Percentiles rank a stretch among this genome's conserved stretches.
These are phyloP conservation scores for Pseudogymnoascus destructans DNA, from an alignment of 2,329 filamentous ascomycete species.

Conservation along the genomic window DNA sequence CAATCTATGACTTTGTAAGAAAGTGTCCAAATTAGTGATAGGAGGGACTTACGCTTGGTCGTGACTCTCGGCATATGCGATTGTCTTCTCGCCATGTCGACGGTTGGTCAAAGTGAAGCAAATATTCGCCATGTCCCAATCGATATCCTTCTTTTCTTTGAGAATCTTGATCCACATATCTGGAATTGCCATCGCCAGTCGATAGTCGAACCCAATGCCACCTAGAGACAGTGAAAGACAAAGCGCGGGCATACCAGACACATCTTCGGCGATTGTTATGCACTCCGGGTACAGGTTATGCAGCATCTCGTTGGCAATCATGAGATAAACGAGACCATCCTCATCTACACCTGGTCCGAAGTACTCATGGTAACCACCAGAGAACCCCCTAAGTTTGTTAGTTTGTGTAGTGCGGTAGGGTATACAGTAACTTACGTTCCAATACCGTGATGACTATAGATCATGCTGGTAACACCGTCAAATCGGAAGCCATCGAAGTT, in stretches of 20 bases:
- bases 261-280: slow-evolving; percentile 92
- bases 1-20: slow-evolving; percentile 43
- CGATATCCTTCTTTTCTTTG: slow-evolving; percentile 75
- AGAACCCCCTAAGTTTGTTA: slow-evolving; percentile 59
- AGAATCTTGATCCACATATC: slow-evolving; percentile 99
- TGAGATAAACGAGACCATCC: slow-evolving; percentile 87
- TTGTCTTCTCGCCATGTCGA: slow-evolving; percentile 92
- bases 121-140: slow-evolving; percentile 82
- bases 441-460: slow-evolving; percentile 91
- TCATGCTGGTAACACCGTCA: slow-evolving; percentile 96
- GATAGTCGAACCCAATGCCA: slow-evolving; percentile 92
- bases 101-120: slow-evolving; percentile 83
- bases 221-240: slow-evolving; percentile 76
- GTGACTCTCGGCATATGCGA: slow-evolving; percentile 93
- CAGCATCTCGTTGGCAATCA: slow-evolving; percentile 92
- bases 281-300: slow-evolving; percentile 76
- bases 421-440: slow-evolving; percentile 57
- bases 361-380: slow-evolving; percentile 95
- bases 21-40: not conserved
- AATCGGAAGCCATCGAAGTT: slow-evolving; percentile 94
- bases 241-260: slow-evolving; percentile 96
- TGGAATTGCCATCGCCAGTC: slow-evolving; percentile 92
- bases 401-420: not conserved
- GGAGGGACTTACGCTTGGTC: slow-evolving; percentile 71
- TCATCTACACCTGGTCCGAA: slow-evolving; percentile 83